Evolutionary conservation across 2,329 filamentous ascomycete genomes (phyloP), one percentile per base, ranked within the genome.

Genomic region (Fusarium falciforme): DNA sequence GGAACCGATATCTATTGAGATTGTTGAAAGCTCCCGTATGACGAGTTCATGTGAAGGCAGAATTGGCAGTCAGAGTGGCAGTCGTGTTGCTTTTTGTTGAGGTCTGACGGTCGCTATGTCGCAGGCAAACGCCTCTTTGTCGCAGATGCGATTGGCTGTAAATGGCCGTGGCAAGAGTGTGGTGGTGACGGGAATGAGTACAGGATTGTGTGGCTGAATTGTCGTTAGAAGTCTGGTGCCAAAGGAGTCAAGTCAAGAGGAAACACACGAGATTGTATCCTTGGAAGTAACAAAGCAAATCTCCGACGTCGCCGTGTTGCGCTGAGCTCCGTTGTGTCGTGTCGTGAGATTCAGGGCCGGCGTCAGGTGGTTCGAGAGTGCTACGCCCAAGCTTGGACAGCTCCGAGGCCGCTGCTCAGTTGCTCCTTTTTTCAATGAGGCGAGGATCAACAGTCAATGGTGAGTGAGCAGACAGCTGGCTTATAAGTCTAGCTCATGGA

Each of bases 91-190:
- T 69, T 74, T 74, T 74, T 74, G 68, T 74, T 75, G 69, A 67
- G 70, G 57, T 54, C 27, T 54, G 29, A 54, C 63, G 64, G 74
- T 74, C 61, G 73, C 52, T 36, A 66, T 75, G 75, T 77, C 67
- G 70, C 67, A 76, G 67, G 54, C 66, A 70, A 76, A 76, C 76
- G 76, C 76, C 76, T 77, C 76, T 73, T 78, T 77, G 76, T 77
- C 76, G 76, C 76, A 77, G 76, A 76, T 77, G 59, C 64, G 63
- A 69, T 77, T 75, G 76, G 75, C 44, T 63, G 64, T 66, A 69
- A 67, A 62, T 44, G 67, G 44, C 57, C 47, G 65, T 65, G 63
- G 69, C 63, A 73, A 73, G 60, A 27, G 55, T 66, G 60, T 52
- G 57, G 52, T 57, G 59, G 40, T 47, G 47, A 52, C 38, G 33